Conservation (phyloP, 2,329 filamentous ascomycete genomes). For the Penicillium palitans region DNA sequence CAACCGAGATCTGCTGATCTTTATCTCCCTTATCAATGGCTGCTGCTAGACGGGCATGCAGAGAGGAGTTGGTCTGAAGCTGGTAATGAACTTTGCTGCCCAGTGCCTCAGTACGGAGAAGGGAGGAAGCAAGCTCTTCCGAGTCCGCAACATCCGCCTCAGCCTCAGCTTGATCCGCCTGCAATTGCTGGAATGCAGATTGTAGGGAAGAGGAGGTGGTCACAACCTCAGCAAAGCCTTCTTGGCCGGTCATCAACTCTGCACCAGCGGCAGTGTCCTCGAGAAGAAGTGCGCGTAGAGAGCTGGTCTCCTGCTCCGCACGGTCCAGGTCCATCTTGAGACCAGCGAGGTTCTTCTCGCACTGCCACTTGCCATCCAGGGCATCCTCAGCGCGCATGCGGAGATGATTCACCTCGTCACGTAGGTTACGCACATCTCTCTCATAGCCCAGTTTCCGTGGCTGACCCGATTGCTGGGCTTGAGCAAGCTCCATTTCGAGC, state of each 20-base stretch:
- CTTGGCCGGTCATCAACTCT: conserved; percentile 50
- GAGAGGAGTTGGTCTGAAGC: conserved; percentile 70
- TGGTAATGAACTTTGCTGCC: conserved; percentile 77
- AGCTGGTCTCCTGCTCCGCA: conserved; percentile 86
- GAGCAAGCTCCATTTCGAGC: conserved; percentile 76
- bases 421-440: conserved; percentile 74
- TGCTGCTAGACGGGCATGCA: conserved; percentile 74
- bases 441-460: conserved; percentile 79
- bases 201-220: conserved; percentile 71
- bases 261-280: conserved; percentile 78
- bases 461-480: conserved; percentile 63
- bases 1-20: conserved; percentile 76
- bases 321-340: conserved; percentile 96
- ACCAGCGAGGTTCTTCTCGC: conserved; percentile 83
- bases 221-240: conserved; percentile 48
- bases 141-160: conserved; percentile 71
- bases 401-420: conserved; percentile 80
- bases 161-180: conserved; percentile 65
- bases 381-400: conserved; percentile 89
- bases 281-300: conserved; percentile 73
- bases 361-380: conserved; percentile 92
- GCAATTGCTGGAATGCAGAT: conserved; percentile 72
- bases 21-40: conserved; percentile 81
- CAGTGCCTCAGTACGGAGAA: conserved; percentile 75
- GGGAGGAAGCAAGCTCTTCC: conserved; percentile 68